These are phyloP conservation scores for Monosporascus sp. DNA, from an alignment of 2,329 filamentous ascomycete species.

Conservation along the genomic window DNA sequence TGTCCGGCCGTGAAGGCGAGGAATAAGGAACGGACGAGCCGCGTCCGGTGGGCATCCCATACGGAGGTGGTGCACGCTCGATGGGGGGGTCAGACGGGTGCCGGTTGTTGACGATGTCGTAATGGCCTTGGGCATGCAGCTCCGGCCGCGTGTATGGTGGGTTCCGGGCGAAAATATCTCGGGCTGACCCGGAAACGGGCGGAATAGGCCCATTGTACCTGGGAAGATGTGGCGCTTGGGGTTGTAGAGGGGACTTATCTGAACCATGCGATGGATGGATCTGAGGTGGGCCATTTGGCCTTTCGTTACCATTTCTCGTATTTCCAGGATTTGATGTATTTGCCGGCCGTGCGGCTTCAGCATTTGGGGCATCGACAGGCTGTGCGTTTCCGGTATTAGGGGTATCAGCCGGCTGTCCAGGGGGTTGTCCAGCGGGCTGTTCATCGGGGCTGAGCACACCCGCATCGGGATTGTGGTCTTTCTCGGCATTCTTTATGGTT, in stretches of 20 bases:
- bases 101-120: slow-evolving; percentile 8
- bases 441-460: too few species aligned
- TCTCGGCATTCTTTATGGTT: slow-evolving; percentile 12
- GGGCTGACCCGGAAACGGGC: not conserved
- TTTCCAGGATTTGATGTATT: not conserved
- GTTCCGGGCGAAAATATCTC: not conserved
- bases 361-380: too few species aligned
- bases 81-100: slow-evolving; percentile 13
- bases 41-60: slow-evolving; percentile 17
- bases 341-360: not conserved
- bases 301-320: not conserved
- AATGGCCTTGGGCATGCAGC: slow-evolving; percentile 8
- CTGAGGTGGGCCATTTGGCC: not conserved
- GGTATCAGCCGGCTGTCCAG: too few species aligned
- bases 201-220: slow-evolving; percentile 3
- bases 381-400: not conserved
- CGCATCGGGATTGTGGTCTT: not conserved
- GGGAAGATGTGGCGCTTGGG: slow-evolving; percentile 8
- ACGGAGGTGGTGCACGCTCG: slow-evolving; percentile 15
- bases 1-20: slow-evolving; percentile 16
- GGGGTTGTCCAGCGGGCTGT: too few species aligned
- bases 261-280: not conserved
- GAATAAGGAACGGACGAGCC: slow-evolving; percentile 13
- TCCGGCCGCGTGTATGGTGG: slow-evolving; percentile 10
- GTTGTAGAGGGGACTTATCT: not conserved